Percentiles rank a stretch among this genome's conserved stretches.
These are phyloP conservation scores for Beauveria scarabaeidicola DNA, from an alignment of 2,329 filamentous ascomycete genomes.

Conservation along the genomic window DNA sequence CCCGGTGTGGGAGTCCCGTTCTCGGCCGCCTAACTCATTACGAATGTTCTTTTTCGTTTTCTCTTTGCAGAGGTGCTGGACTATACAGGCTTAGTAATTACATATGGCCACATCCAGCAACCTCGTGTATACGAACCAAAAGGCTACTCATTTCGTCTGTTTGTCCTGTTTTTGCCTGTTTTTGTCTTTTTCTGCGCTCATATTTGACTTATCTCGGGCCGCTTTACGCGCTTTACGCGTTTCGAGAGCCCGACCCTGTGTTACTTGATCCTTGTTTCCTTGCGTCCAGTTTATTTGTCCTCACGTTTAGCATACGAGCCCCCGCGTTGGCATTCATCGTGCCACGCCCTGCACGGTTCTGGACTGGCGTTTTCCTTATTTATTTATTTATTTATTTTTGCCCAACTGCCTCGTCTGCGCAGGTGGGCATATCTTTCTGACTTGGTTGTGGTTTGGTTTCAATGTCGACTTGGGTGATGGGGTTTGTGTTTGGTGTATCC, in stretches of 20 bases:
- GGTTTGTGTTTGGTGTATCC: background rate
- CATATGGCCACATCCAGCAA: background rate
- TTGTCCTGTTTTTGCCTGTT: background rate
- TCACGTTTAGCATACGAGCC: slow-evolving; percentile 13
- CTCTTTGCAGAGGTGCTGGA: background rate
- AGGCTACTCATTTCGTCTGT: background rate
- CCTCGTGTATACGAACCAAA: background rate
- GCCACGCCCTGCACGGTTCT: background rate
- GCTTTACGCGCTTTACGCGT: background rate
- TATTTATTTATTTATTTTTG: background rate
- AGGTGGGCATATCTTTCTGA: background rate
- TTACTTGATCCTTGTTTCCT: background rate
- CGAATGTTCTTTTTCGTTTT: background rate
- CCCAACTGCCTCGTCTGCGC: too few species aligned
- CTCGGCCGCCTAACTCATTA: background rate
- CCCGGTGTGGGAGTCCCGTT: slow-evolving; percentile 4
- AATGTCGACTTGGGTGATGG: background rate
- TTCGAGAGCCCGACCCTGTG: background rate
- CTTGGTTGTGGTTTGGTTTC: slow-evolving; percentile 1
- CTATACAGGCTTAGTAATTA: background rate
- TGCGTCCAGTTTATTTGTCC: background rate
- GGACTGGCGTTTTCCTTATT: slow-evolving; percentile 9
- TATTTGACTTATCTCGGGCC: background rate
- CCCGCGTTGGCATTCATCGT: background rate
- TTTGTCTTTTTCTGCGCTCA: background rate